phyloP scores from a whole-genome alignment of 306 rosid genomes.

The Trifolium fragiferum region DNA sequence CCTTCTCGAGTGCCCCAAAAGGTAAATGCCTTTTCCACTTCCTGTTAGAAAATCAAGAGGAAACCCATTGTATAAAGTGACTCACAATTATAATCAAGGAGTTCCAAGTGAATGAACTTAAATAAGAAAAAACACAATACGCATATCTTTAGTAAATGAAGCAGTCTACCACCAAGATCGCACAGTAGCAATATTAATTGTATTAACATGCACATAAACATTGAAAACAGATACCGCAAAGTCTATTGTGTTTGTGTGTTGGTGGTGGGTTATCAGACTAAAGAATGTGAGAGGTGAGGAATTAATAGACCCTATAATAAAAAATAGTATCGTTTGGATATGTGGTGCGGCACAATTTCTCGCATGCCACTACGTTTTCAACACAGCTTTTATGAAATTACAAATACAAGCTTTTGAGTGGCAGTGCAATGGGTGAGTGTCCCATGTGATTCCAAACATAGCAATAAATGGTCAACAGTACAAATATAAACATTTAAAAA shows the following conservation, averaged over 20 bases:
- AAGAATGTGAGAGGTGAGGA: background rate
- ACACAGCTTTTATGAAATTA: background rate
- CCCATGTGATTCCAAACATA: background rate
- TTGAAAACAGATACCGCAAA: background rate
- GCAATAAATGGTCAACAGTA: background rate
- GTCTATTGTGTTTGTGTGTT: background rate
- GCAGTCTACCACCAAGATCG: background rate
- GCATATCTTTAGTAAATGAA: background rate
- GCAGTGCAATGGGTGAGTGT: background rate
- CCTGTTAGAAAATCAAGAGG: slow-evolving; percentile 58
- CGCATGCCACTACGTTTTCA: background rate
- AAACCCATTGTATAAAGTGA: background rate
- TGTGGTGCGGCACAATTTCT: background rate
- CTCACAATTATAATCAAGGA: slow-evolving; percentile 24
- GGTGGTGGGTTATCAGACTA: background rate
- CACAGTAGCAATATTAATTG: background rate
- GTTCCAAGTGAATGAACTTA: background rate
- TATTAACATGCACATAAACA: background rate
- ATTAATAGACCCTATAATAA: background rate
- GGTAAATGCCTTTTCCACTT: slow-evolving; percentile 74
- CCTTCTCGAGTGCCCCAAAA: slow-evolving; percentile 99
- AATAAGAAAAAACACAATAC: background rate
- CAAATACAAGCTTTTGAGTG: slow-evolving; percentile 2
- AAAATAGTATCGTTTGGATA: background rate
- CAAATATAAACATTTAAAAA: background rate